Conservation (phyloP, 495 filamentous ascomycete genomes). For the Platismatia glauca region DNA sequence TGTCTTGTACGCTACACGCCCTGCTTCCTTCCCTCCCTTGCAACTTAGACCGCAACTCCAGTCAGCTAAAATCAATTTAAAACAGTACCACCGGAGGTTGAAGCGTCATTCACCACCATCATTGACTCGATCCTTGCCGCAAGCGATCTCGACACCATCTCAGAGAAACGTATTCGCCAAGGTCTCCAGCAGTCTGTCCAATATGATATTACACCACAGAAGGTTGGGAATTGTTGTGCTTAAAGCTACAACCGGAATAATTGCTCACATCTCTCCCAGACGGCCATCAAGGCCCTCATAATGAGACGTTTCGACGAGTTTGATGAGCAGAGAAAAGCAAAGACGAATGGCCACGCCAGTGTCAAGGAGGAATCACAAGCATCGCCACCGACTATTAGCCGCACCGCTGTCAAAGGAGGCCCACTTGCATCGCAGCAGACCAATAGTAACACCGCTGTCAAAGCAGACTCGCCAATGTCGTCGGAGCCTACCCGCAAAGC, state of each 20-base stretch:
- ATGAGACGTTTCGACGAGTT: constrained; percentile 83
- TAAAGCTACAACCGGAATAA: neutral
- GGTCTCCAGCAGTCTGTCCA: constrained; percentile 66
- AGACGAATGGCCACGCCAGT: constrained; percentile 27
- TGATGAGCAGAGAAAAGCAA: constrained; percentile 40
- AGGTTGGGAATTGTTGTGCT: constrained; percentile 47
- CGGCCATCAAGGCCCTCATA: constrained; percentile 73
- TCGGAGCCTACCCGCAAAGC: constrained; percentile 39
- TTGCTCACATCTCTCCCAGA: constrained; percentile 37
- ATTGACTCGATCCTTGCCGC: constrained; percentile 83
- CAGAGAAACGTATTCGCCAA: constrained; percentile 85
- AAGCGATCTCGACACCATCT: constrained; percentile 82
- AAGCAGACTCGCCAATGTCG: constrained; percentile 23
- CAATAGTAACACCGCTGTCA: constrained; percentile 21
- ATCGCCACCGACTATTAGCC: constrained; percentile 29
- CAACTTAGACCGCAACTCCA: neutral
- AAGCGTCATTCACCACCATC: constrained; percentile 64
- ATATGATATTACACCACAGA: constrained; percentile 77
- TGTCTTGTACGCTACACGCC: constrained; percentile 8
- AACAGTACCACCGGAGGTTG: constrained; percentile 58
- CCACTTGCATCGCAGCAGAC: constrained; percentile 22
- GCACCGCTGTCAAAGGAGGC: constrained; percentile 12
- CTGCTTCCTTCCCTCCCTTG: neutral
- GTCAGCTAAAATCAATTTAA: neutral
- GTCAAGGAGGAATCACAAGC: constrained; percentile 21